Percentiles rank a stretch among this genome's conserved stretches.
These are phyloP conservation scores for Chamaecyparis obtusa DNA, from an alignment of 75 land plant species.

Conservation along the genomic window DNA sequence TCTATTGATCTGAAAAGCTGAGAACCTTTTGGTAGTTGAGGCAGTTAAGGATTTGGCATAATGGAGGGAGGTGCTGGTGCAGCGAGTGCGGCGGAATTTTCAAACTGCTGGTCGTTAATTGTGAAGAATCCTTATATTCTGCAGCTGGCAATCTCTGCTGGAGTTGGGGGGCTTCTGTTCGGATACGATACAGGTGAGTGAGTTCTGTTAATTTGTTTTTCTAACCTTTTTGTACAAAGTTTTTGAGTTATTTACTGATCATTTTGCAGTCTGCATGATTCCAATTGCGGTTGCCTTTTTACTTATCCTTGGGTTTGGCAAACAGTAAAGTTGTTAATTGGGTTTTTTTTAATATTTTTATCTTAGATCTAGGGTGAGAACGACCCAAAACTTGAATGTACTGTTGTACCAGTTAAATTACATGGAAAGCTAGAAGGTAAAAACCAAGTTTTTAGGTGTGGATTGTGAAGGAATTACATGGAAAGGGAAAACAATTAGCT, in stretches of 20 bases:
- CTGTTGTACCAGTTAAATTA: too few species aligned
- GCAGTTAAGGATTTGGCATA: not conserved
- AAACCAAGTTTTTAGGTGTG: too few species aligned
- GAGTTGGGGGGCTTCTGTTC: constrained; percentile 80
- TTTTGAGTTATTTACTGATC: not conserved
- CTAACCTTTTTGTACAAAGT: not conserved
- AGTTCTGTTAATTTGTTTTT: not conserved
- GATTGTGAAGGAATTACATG: too few species aligned
- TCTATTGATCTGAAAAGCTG: not conserved
- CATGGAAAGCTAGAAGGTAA: too few species aligned
- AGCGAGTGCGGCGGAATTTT: constrained; percentile 21
- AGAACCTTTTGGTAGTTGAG: not conserved
- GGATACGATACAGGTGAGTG: constrained; percentile 83
- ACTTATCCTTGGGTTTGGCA: not conserved
- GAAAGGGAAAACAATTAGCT: too few species aligned
- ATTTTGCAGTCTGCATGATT: not conserved
- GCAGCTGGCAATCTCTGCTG: constrained; percentile 68
- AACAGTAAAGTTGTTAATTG: not conserved
- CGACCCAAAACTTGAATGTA: too few species aligned
- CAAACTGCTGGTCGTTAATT: constrained; percentile 34
- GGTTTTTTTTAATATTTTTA: too few species aligned
- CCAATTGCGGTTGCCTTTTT: too few species aligned
- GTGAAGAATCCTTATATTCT: constrained; percentile 49
- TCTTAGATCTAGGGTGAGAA: too few species aligned
- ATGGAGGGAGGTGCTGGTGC: constrained; percentile 31